phyloP scores from a whole-genome alignment of 2,329 filamentous ascomycete genomes.

The Fusarium pseudoanthophilum region DNA sequence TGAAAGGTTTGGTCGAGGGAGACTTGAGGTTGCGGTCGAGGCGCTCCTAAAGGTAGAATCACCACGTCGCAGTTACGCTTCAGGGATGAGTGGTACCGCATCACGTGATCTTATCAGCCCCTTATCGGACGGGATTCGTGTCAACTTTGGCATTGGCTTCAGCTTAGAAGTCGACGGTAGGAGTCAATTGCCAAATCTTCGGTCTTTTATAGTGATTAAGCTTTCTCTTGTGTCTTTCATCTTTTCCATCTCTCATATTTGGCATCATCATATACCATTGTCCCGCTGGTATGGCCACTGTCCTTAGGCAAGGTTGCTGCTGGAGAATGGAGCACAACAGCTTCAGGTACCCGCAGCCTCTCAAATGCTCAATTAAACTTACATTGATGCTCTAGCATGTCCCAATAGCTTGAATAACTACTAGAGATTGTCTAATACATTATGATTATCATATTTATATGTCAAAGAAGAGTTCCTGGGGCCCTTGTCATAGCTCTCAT shows the following conservation, averaged over 20 bases:
- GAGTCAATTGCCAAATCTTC: not conserved
- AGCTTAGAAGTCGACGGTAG: not conserved
- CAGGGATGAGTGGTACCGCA: slow-evolving; percentile 41
- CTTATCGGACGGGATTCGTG: slow-evolving; percentile 44
- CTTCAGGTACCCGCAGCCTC: slow-evolving; percentile 11
- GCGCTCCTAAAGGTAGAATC: slow-evolving; percentile 46
- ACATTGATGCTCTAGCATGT: not conserved
- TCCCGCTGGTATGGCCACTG: not conserved
- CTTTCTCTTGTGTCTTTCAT: not conserved
- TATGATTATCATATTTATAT: not conserved
- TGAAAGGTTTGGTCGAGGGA: slow-evolving; percentile 47
- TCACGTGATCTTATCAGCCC: slow-evolving; percentile 51
- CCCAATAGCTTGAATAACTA: accelerated
- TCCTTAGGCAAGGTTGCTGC: not conserved
- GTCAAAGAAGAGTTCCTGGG: not conserved
- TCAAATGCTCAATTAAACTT: not conserved
- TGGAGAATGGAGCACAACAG: slow-evolving; percentile 14
- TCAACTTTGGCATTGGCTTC: slow-evolving; percentile 37
- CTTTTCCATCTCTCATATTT: not conserved
- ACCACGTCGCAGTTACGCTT: slow-evolving; percentile 54
- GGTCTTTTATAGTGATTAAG: not conserved
- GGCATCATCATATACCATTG: not conserved
- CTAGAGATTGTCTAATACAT: accelerated
- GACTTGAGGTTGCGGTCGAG: slow-evolving; percentile 49
- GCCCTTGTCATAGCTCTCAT: not conserved